Percentiles rank a stretch among this genome's conserved stretches.
Evolutionary conservation across 257 asterid species (phyloP).

Genomic region (Nicotiana paniculata): DNA sequence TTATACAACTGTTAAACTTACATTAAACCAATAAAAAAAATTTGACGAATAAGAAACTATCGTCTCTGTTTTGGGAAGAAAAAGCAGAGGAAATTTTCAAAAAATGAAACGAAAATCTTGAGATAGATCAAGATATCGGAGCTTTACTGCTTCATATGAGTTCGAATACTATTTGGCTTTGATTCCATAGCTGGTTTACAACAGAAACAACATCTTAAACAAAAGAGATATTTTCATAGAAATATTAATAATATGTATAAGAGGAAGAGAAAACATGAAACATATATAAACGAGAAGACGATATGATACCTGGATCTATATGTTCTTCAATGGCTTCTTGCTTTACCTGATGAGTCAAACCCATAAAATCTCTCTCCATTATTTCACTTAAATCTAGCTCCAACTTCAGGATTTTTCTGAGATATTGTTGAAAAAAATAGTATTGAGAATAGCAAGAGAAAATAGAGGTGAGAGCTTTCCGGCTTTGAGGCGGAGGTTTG

Average conservation of each 20-base stretch:
- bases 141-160: background rate
- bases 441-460: background rate
- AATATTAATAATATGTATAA: background rate
- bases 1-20: background rate
- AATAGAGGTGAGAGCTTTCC: background rate
- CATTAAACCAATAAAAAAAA: background rate
- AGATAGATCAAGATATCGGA: too few species aligned
- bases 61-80: background rate
- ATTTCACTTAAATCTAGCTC: background rate
- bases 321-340: conserved; percentile 45
- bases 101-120: background rate
- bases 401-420: background rate
- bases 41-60: background rate
- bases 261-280: background rate
- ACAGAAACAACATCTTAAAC: background rate
- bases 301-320: conserved; percentile 42
- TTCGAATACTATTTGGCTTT: background rate
- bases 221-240: background rate
- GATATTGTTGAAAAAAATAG: background rate
- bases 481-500: background rate
- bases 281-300: background rate
- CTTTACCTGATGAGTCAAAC: conserved; percentile 42
- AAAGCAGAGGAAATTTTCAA: background rate
- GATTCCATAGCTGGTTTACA: background rate
- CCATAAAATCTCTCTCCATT: conserved; percentile 82